Base-by-base conservation (phyloP, 2,329 filamentous ascomycete genomes). In the Tolypocladium sp. region DNA sequence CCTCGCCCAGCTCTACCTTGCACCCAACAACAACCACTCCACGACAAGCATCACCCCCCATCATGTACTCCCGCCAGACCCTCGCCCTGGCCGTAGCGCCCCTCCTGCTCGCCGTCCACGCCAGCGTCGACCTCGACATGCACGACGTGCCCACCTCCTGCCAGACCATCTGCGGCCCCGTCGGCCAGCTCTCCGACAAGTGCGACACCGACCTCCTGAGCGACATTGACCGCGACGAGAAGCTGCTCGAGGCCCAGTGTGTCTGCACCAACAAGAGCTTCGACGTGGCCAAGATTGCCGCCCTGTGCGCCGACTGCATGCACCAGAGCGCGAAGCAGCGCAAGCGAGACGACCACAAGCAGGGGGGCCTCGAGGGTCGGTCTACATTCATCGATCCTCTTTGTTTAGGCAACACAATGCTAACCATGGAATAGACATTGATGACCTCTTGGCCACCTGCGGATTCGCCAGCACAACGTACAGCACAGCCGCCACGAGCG, bases 201-300 rank as follows among this genome's bases (percentile, higher is more conserved):
- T 78, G 76, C 61, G 70, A 74, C 30, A 69, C 70, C 41, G 67
- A 72, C 57, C 66, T 71, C 42, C 58, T 51, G 33, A 65, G 66
- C 49, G 65, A 69, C 58, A 66, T 62, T 22, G 70, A 73, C 65
- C 68, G 66, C 30, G 63, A 68, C 38, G 73, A 76, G 64, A 66
- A 73, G 52, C 70, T 68, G 22, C 71, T 76, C 57, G 68, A 72
- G 67, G 66, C 64, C 15, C 73, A 77, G 63, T 77, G 75, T 61
- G 63, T 76, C 57, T 76, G 75, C 69, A 71, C 72, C 63, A 74
- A 78, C 68, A 61, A 67, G 55, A 73, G 73, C 64, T 74, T 78
- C 65, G 64, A 76, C 64, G 76, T 77, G 56, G 62, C 55, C 30
- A 60, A 63, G 22, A 63, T 76, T 55, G 69, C 73, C 22, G 71